Base-by-base conservation (phyloP, 768 basidiomycete species). In the Kwoniella sp. region DNA sequence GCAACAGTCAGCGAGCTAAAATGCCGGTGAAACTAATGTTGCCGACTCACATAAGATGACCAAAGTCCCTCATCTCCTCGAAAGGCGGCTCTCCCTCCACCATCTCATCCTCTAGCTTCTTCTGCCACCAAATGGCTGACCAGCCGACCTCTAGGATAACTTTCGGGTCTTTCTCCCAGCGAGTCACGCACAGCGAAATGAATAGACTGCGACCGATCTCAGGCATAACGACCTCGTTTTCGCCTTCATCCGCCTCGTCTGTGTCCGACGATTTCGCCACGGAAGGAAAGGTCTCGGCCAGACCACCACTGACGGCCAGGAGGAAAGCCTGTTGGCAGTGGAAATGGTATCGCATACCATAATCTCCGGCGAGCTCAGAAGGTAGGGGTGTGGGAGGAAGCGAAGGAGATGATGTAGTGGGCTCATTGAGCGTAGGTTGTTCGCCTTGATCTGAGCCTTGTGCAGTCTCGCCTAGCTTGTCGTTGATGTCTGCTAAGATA, bases 71-170 rank as follows among this genome's bases (percentile, higher is more conserved):
- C 61, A 65, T 70, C 45, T 74, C 70, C 51, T 75, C 73, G 61
- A 66, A 73, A n/a, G 23, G 26, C 12, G 45, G 41, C 1, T 58
- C 48, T 20, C 54, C 63, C 4, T 65, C 62, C 17, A 45, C 54
- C n/a, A 17, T 28, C 45, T 55, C 59, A 15, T 31, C n/a, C 26
- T 60, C 59, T 34, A 67, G 13, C 17, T 41, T 60, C 52, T 69
- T 48, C 38, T 80, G 74, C 66, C 71, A 78, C 74, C 72, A 78
- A 11, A 62, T 63, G 1, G 73, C 74, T 12, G 74, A 68, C 72
- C 72, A 80, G 7, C 79, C 77, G 4, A 77, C 70, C 38, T 78
- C 77, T 12, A 75, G 55, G 1, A 79, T 65, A 12, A 71, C 57
- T 15, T 59, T 67, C 7, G 65, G 63, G 31, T 78, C 74, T 41